phyloP scores from a whole-genome alignment of 2,329 filamentous ascomycete genomes.

The Diaporthe sp. region DNA sequence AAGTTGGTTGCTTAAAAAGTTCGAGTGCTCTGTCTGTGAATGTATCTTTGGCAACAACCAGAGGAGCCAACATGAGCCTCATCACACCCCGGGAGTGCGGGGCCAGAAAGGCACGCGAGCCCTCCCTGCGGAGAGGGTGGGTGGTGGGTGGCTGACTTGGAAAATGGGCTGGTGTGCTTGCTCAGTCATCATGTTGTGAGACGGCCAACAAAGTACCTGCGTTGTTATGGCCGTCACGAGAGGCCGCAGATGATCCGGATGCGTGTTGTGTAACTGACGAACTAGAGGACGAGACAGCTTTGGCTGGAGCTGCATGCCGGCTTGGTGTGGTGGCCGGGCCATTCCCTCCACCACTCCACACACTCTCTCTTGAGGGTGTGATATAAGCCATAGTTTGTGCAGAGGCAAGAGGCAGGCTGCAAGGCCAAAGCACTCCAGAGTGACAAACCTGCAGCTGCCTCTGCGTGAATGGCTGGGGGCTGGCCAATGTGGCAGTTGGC shows the following conservation, averaged over 20 bases:
- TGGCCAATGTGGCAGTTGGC: constrained; percentile 2
- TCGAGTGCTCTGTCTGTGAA: not conserved
- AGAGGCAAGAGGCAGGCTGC: constrained; percentile 14
- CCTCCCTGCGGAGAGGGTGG: not conserved
- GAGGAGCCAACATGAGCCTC: constrained; percentile 1
- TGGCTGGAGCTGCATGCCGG: constrained; percentile 24
- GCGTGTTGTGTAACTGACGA: not conserved
- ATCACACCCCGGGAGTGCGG: constrained; percentile 1
- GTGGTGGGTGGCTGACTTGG: constrained; percentile 36
- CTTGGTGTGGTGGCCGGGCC: not conserved
- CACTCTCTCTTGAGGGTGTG: constrained; percentile 9
- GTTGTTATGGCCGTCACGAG: constrained; percentile 39
- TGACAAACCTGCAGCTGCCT: constrained; percentile 22
- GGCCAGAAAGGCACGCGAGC: constrained; percentile 24
- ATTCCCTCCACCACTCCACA: not conserved
- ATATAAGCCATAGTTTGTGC: constrained; percentile 11
- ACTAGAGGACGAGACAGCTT: not conserved
- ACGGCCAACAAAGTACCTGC: constrained; percentile 38
- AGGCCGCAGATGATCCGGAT: constrained; percentile 36
- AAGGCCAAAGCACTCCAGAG: constrained; percentile 27
- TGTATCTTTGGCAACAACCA: not conserved
- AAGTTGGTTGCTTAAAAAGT: not conserved
- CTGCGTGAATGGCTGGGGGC: constrained; percentile 1
- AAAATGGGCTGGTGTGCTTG: not conserved
- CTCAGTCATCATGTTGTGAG: constrained; percentile 27